A percentile compares a stretch with the other conserved stretches of the same genome.
phyloP scores from a whole-genome alignment of 441 rosid genomes.

The Pelargonium hybrid region DNA sequence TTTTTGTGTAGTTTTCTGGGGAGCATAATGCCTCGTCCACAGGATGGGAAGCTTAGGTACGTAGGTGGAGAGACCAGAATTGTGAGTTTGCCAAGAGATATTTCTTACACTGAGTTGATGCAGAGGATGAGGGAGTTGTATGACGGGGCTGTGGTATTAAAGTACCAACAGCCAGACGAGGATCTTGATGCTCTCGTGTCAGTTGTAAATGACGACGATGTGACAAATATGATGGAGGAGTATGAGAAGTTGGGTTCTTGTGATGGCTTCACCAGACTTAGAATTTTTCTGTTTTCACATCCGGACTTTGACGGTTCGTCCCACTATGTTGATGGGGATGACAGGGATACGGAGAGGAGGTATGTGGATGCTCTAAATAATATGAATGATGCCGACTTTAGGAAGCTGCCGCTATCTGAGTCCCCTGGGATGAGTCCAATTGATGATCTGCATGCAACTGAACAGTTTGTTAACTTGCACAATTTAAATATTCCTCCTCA shows the following conservation, averaged over 20 bases:
- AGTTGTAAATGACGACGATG: conserved; percentile 89
- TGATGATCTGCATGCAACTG: conserved; percentile 50
- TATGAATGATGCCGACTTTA: conserved; percentile 57
- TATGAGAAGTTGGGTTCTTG: conserved; percentile 86
- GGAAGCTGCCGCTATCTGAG: conserved; percentile 50
- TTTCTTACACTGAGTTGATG: conserved; percentile 70
- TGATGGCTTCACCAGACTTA: conserved; percentile 85
- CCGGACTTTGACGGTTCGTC: conserved; percentile 53
- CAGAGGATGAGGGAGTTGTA: conserved; percentile 78
- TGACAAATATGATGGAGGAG: conserved; percentile 94
- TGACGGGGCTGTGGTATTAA: conserved; percentile 64
- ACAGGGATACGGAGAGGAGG: conserved; percentile 81
- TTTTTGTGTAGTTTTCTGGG: conserved; percentile 89
- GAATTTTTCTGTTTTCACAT: conserved; percentile 77
- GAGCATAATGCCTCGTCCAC: conserved; percentile 87
- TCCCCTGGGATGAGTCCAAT: conserved; percentile 37
- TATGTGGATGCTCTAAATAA: conserved; percentile 90
- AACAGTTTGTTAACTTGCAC: conserved; percentile 58
- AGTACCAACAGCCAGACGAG: conserved; percentile 96
- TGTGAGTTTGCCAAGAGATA: conserved; percentile 58
- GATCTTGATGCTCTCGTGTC: conserved; percentile 97
- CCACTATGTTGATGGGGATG: conserved; percentile 67
- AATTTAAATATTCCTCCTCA: conserved; percentile 53
- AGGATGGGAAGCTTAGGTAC: conserved; percentile 77
- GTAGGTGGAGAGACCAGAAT: conserved; percentile 96